Conservation (phyloP, 179 eudicot species). For the Camellia oleifera region DNA sequence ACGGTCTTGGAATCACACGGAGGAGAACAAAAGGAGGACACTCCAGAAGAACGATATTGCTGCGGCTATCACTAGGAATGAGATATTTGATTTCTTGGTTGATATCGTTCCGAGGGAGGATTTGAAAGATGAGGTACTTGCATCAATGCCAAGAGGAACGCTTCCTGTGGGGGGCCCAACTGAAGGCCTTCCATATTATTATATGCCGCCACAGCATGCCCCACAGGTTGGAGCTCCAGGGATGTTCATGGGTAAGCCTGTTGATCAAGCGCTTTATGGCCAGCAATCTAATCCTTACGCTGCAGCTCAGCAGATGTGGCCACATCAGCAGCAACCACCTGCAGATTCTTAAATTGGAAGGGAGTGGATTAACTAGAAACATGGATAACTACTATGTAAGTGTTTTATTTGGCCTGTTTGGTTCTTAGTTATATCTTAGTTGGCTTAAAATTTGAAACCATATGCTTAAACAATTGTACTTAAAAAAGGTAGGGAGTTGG, state of each 20-base stretch:
- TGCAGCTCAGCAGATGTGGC: constrained; percentile 39
- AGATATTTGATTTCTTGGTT: constrained; percentile 60
- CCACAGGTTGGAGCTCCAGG: constrained; percentile 38
- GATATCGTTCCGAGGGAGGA: constrained; percentile 62
- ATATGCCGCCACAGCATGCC: constrained; percentile 36
- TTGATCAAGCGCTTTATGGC: constrained; percentile 20
- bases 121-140: constrained; percentile 42
- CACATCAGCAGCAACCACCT: constrained; percentile 36
- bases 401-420: background rate
- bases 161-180: constrained; percentile 40
- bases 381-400: background rate
- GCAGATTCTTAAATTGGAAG: constrained; percentile 27
- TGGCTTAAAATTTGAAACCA: no score
- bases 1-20: constrained; percentile 52
- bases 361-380: background rate
- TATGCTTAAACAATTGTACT: no score
- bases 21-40: constrained; percentile 55
- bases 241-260: constrained; percentile 23
- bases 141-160: constrained; percentile 33
- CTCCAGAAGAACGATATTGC: constrained; percentile 62
- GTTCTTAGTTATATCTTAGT: background rate
- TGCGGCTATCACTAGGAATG: constrained; percentile 50
- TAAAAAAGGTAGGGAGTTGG: no score
- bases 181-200: constrained; percentile 40
- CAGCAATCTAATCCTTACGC: constrained; percentile 35